These are phyloP conservation scores for Henckelia pumila DNA, from an alignment of 257 asterid species.

Conservation along the genomic window DNA sequence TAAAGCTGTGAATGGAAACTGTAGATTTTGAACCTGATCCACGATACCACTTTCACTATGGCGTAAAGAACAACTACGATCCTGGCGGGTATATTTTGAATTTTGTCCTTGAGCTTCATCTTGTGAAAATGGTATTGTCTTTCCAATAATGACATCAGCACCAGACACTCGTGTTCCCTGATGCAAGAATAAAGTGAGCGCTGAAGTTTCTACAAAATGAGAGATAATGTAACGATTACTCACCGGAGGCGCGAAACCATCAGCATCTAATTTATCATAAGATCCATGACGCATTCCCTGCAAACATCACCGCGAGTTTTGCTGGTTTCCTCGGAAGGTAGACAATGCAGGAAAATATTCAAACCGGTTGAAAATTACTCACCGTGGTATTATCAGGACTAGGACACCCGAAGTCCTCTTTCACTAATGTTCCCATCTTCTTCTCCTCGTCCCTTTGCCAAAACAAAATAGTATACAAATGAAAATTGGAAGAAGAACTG, in stretches of 20 bases:
- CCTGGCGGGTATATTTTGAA: slow-evolving; percentile 84
- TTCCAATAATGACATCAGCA: slow-evolving; percentile 95
- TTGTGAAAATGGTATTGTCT: slow-evolving; percentile 84
- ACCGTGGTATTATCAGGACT: slow-evolving; percentile 80
- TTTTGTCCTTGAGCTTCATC: slow-evolving; percentile 83
- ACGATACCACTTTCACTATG: slow-evolving; percentile 98
- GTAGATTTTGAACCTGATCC: slow-evolving; percentile 43
- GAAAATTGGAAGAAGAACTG: slow-evolving; percentile 25
- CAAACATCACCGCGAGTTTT: slow-evolving; percentile 10
- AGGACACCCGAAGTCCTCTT: slow-evolving; percentile 95
- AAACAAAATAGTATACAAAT: too few species aligned
- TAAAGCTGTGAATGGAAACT: not conserved
- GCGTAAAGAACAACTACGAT: slow-evolving; percentile 89
- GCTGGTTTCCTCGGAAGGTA: not conserved
- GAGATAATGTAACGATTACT: not conserved
- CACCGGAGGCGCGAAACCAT: slow-evolving; percentile 93
- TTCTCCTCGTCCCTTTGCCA: too few species aligned
- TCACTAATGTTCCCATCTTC: too few species aligned
- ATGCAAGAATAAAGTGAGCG: slow-evolving; percentile 3
- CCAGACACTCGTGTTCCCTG: slow-evolving; percentile 76
- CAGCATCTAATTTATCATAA: slow-evolving; percentile 88
- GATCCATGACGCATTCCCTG: slow-evolving; percentile 96
- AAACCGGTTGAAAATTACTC: slow-evolving; percentile 7
- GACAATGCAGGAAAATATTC: not conserved
- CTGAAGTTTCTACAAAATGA: not conserved